Conservation (phyloP, 805 yeast species). For the Priceomyces haplophilus region DNA sequence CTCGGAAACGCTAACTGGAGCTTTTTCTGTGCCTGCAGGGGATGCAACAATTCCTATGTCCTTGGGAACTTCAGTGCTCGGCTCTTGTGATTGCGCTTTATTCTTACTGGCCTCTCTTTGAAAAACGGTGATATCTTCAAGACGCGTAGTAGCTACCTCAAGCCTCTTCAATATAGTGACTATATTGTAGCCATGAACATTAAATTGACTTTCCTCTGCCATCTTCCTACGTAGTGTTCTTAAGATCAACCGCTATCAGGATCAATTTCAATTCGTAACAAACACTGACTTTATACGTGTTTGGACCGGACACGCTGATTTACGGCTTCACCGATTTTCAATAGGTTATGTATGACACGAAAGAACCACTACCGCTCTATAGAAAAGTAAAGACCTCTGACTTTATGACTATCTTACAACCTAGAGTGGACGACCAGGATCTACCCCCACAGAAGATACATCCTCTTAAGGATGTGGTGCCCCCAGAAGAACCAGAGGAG, state of each 20-base stretch:
- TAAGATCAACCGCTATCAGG: not conserved
- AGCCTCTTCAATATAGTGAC: slow-evolving; percentile 70
- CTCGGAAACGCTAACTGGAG: slow-evolving; percentile 7
- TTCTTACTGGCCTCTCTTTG: slow-evolving; percentile 54
- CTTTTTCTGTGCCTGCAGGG: slow-evolving; percentile 15
- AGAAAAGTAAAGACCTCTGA: not conserved
- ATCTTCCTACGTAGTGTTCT: slow-evolving; percentile 10
- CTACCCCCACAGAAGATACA: slow-evolving; percentile 43
- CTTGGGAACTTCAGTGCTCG: slow-evolving; percentile 3
- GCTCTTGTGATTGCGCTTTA: not conserved
- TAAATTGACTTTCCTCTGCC: slow-evolving; percentile 46
- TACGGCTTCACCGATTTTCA: no score
- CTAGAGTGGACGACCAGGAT: slow-evolving; percentile 12
- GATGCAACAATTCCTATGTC: slow-evolving; percentile 7
- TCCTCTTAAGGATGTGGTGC: slow-evolving; percentile 39
- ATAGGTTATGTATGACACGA: no score
- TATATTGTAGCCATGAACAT: slow-evolving; percentile 80
- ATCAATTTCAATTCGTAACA: not conserved
- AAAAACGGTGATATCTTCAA: slow-evolving; percentile 81
- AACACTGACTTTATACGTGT: slow-evolving; percentile 1
- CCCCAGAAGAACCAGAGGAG: slow-evolving; percentile 37
- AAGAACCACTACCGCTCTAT: no score
- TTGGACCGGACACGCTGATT: slow-evolving; percentile 5
- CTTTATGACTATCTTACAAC: slow-evolving; percentile 1
- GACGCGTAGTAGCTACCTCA: slow-evolving; percentile 90